phyloP scores from a whole-genome alignment of 345 rosid genomes.

The Brassica carinata region DNA sequence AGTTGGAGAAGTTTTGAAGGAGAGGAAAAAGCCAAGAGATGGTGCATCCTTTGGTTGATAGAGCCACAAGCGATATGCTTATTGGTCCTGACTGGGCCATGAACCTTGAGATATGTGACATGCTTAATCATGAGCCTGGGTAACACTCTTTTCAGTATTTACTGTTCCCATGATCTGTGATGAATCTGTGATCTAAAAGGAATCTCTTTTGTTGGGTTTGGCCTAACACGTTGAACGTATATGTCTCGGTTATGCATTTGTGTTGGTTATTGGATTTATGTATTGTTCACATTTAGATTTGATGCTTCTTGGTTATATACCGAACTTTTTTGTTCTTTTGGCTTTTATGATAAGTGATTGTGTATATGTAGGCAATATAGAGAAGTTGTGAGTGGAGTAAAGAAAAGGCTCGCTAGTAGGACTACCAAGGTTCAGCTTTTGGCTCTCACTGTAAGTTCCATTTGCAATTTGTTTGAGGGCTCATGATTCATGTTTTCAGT shows the following conservation, averaged over 20 bases:
- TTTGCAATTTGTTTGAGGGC: background rate
- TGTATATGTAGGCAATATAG: constrained; percentile 76
- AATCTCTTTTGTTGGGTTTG: background rate
- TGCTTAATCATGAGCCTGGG: constrained; percentile 94
- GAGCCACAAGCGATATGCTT: constrained; percentile 98
- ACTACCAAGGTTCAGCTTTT: constrained; percentile 93
- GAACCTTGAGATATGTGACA: constrained; percentile 99
- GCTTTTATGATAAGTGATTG: background rate
- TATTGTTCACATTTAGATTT: background rate
- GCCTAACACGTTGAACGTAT: constrained; percentile 2
- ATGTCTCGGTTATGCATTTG: background rate
- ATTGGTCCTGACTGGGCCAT: constrained; percentile 99
- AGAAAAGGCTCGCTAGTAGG: constrained; percentile 82
- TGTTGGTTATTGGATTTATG: background rate
- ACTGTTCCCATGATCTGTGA: background rate
- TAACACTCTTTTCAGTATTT: constrained; percentile 28
- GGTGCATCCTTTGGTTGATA: constrained; percentile 96
- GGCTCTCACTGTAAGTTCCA: constrained; percentile 79
- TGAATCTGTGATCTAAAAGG: constrained; percentile 1
- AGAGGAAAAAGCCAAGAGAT: constrained; percentile 42
- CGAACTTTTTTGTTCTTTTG: background rate
- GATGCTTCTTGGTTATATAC: constrained; percentile 8
- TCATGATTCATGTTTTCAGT: background rate
- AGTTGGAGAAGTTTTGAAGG: constrained; percentile 12
- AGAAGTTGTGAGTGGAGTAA: constrained; percentile 93